Percentiles rank a stretch among this genome's conserved stretches.
These are phyloP conservation scores for Piper longum DNA, from an alignment of 164 flowering plant species.

Conservation along the genomic window DNA sequence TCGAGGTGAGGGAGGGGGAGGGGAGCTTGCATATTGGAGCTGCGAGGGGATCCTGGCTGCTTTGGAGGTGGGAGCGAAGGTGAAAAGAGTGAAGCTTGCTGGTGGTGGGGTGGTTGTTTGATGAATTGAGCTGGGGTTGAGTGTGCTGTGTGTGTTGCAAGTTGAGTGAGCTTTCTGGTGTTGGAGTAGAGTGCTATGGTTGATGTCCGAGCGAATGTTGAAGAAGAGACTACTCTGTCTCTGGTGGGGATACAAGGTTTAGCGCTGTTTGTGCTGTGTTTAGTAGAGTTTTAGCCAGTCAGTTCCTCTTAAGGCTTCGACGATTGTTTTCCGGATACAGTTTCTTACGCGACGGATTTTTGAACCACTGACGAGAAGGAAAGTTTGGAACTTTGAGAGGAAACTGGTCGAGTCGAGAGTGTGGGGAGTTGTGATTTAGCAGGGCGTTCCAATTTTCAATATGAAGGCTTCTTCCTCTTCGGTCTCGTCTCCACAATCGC, in stretches of 20 bases:
- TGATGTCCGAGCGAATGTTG: not conserved
- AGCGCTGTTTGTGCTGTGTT: too few species aligned
- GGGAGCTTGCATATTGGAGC: not conserved
- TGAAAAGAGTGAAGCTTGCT: not conserved
- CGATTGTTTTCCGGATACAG: not conserved
- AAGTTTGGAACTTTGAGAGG: not conserved
- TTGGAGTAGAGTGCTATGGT: too few species aligned
- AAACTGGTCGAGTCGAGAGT: not conserved
- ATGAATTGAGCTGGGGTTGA: not conserved
- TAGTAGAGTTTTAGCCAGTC: too few species aligned
- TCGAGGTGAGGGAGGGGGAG: not conserved
- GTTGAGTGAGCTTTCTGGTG: not conserved
- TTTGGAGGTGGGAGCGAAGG: not conserved
- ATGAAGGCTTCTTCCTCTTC: conserved; percentile 25
- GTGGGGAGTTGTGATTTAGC: not conserved
- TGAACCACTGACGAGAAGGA: not conserved
- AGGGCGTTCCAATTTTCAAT: not conserved
- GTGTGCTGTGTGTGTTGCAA: not conserved
- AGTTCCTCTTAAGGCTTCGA: not conserved
- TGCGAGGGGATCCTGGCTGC: conserved; percentile 1
- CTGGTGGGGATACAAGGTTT: not conserved
- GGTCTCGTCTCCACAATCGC: conserved; percentile 27
- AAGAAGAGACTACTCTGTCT: not conserved
- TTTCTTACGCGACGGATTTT: not conserved
- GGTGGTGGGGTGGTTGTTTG: conserved; percentile 2